Evolutionary conservation across 345 rosid species (phyloP).

Genomic region (Eucalyptus shirleyi): DNA sequence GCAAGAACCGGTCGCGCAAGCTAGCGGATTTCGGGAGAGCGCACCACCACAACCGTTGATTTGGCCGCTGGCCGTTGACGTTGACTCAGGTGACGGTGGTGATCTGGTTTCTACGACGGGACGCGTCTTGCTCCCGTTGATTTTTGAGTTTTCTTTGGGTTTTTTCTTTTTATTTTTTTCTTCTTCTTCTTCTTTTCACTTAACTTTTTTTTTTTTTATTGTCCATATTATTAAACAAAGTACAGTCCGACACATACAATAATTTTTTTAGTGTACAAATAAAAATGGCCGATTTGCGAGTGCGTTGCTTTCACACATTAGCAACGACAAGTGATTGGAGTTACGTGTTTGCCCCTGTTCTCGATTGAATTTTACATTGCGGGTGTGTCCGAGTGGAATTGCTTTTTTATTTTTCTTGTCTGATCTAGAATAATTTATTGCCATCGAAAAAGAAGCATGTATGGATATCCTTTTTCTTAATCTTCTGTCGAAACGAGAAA

Average conservation of each 20-base stretch:
- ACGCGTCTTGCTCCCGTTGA: neutral
- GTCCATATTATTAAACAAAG: neutral
- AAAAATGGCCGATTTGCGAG: neutral
- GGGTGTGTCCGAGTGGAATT: neutral
- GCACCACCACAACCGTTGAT: slow-evolving; percentile 63
- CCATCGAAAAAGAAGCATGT: neutral
- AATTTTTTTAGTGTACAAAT: neutral
- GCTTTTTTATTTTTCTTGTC: neutral
- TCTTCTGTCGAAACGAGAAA: neutral
- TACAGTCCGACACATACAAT: neutral
- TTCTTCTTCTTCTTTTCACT: neutral
- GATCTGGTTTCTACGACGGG: neutral
- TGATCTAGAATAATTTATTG: neutral
- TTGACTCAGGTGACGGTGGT: neutral
- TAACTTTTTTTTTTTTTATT: neutral
- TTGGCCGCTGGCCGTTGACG: slow-evolving; percentile 3
- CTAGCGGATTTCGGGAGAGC: slow-evolving; percentile 79
- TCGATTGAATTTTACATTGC: neutral
- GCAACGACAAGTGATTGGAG: neutral
- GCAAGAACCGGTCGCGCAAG: slow-evolving; percentile 82
- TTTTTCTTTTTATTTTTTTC: neutral
- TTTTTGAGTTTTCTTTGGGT: neutral
- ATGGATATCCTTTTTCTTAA: neutral
- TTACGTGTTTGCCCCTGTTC: neutral
- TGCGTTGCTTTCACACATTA: neutral